These are phyloP conservation scores for Ustulina deusta DNA, from an alignment of 2,329 filamentous ascomycete species.

Conservation along the genomic window DNA sequence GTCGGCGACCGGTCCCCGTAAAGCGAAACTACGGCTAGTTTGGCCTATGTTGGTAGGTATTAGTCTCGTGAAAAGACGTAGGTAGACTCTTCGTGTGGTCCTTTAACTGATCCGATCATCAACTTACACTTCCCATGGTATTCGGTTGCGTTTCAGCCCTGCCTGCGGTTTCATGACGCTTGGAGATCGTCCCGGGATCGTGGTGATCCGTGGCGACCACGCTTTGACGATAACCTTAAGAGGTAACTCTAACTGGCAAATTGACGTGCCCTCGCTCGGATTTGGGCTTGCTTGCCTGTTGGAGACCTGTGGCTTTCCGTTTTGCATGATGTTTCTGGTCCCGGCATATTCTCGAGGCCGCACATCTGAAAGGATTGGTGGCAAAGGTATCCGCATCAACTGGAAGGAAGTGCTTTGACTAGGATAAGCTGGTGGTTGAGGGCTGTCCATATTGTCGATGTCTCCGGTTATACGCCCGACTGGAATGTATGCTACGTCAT, in stretches of 20 bases:
- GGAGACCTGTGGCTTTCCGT: neutral
- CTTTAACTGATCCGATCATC: slow-evolving; percentile 5
- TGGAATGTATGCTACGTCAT: slow-evolving; percentile 28
- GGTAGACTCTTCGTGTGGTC: slow-evolving; percentile 3
- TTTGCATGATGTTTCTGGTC: slow-evolving; percentile 27
- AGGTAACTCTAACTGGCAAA: slow-evolving; percentile 9
- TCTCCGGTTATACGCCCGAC: neutral
- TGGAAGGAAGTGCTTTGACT: slow-evolving; percentile 19
- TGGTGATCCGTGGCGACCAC: slow-evolving; percentile 43
- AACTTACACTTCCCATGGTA: slow-evolving; percentile 16
- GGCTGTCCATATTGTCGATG: slow-evolving; percentile 9
- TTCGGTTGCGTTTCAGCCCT: slow-evolving; percentile 46
- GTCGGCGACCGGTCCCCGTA: slow-evolving; percentile 28
- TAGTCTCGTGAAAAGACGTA: neutral
- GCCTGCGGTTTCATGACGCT: slow-evolving; percentile 46
- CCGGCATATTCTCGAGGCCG: slow-evolving; percentile 16
- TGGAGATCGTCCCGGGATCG: slow-evolving; percentile 42
- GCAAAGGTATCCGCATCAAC: slow-evolving; percentile 11
- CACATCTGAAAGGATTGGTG: slow-evolving; percentile 26
- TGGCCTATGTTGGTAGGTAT: slow-evolving; percentile 15
- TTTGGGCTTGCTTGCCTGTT: slow-evolving; percentile 11
- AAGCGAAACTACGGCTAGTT: slow-evolving; percentile 18
- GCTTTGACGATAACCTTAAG: slow-evolving; percentile 27
- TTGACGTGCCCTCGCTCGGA: neutral
- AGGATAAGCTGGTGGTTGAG: slow-evolving; percentile 23